Evolutionary conservation across 345 rosid genomes (phyloP), one percentile per base, ranked within the genome.

Genomic region (Corymbia maculata): DNA sequence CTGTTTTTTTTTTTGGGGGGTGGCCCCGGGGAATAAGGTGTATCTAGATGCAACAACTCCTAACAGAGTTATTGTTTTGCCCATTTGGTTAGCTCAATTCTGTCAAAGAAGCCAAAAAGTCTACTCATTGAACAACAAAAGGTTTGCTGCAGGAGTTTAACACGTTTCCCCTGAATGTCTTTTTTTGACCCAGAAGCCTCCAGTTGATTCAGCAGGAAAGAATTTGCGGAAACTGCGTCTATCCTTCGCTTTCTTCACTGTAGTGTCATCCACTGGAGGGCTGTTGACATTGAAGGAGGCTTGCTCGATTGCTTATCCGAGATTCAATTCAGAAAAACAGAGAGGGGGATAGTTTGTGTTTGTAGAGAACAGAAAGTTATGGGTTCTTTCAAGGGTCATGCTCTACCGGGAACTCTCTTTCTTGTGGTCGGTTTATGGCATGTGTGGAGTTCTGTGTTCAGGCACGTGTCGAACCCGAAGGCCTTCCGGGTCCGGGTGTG

Each of bases 351-450:
- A 75, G 49, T 42, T 75, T 12, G 84, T 42, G 84, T 75, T 59
- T 75, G 84, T 22, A 42, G 84, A 75, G 19, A 75, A 75, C 84
- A 42, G 84, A 11, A 42, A 75, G 84, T 19, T 42, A 97, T 97
- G 99, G 99, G 99, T 85, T 97, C 99, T 89, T 97, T 96, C 92
- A 93, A 94, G 89, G 99, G 99, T 52, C 99, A 97, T 93, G 98
- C 88, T 90, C 80, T 97, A 50, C 99, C 99, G 1, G 99, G 99
- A 59, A 92, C 99, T 26, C 84, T 97, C 92, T 97, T 97, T 88
- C 89, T 96, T 19, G 86, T 94, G 66, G 94, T 97, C 86, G 98
- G 99, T 59, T 89, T 94, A 4, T 97, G 99, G 99, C 99, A 96
- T 89, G 89, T 93, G 51, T 96, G 99, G 99, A 91, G 97, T 88